Evolutionary conservation across 257 asterid species (phyloP), one percentile per base, ranked within the genome.

Genomic region (Phtheirospermum japonicum): DNA sequence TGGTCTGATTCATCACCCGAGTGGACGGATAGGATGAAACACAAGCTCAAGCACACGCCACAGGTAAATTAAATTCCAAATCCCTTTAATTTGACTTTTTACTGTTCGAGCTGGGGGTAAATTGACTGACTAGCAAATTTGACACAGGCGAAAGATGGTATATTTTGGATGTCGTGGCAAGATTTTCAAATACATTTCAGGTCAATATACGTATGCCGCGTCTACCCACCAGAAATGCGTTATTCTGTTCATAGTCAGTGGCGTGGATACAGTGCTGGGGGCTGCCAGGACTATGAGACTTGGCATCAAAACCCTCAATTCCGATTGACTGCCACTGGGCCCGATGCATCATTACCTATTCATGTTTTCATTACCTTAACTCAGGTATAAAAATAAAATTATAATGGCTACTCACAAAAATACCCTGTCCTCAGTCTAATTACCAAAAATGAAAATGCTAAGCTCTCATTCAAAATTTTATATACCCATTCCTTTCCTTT

Each of bases 111-210:
- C 3, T 23, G 28, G 28, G 28, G 3, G 28, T 23, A 23, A 23
- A 23, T 23, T 1, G 28, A 23, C 28, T 23, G 28, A 23, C 28
- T 1, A 23, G 60, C 65, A 7, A 57, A 64, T 31, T 40, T 57
- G 64, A 17, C 74, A 73, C 85, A 93, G 97, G 97, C 96, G 33
- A 87, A 85, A 63, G 96, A 93, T 37, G 99, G 99, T 39, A 93
- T 93, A 71, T 93, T 93, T 77, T 93, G 99, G 99, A 93, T 93
- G 99, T 93, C 99, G 39, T 93, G 99, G 99, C 99, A 93, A 87
- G 99, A 93, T 77, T 93, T 93, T 59, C 99, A 89, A 73, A 87
- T 93, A 62, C 99, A 93, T 70, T 93, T 93, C 81, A 80, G 99
- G 69, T 93, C 99, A 46, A 93, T 93, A 76, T 93, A 93, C 50